Evolutionary conservation across 1,284 basidiomycete species (phyloP).

Genomic region (Rhodotorula sp.): DNA sequence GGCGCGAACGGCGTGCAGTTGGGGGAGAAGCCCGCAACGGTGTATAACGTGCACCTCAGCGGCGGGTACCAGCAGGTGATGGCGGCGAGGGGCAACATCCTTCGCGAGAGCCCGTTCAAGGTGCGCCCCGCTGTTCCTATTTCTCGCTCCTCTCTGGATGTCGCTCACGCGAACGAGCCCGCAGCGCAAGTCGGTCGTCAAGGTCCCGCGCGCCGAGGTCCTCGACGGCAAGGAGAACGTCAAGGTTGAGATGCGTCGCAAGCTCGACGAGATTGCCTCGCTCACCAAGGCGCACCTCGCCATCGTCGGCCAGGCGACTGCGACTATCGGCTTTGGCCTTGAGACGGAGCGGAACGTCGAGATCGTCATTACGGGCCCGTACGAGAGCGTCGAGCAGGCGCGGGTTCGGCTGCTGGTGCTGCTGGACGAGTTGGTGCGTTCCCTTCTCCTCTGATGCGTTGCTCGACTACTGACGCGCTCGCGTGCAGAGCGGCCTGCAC

Average conservation of each 20-base stretch:
- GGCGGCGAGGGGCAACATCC: constrained; percentile 79
- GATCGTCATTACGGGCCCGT: constrained; percentile 79
- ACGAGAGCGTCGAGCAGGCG: constrained; percentile 87
- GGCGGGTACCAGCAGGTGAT: constrained; percentile 92
- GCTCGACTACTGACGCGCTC: background rate
- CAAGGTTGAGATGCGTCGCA: constrained; percentile 80
- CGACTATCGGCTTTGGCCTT: constrained; percentile 61
- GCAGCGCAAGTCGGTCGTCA: constrained; percentile 80
- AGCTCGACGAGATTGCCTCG: constrained; percentile 87
- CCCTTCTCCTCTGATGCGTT: constrained; percentile 2
- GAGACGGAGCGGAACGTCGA: constrained; percentile 93
- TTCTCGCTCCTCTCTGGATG: background rate
- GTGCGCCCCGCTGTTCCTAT: constrained; percentile 54
- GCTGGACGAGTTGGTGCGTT: constrained; percentile 85
- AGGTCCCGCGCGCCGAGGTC: constrained; percentile 87
- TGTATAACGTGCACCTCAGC: constrained; percentile 78
- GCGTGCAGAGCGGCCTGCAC: constrained; percentile 75
- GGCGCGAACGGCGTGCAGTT: constrained; percentile 12
- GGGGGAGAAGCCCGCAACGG: constrained; percentile 57
- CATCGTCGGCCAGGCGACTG: constrained; percentile 58
- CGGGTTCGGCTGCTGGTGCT: constrained; percentile 87
- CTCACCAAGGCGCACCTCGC: constrained; percentile 85
- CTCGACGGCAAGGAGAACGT: constrained; percentile 82
- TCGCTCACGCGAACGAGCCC: background rate
- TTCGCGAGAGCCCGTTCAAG: constrained; percentile 85